Evolutionary conservation across 1,284 basidiomycete genomes (phyloP).

Genomic region (Macrocystidia cucumis): DNA sequence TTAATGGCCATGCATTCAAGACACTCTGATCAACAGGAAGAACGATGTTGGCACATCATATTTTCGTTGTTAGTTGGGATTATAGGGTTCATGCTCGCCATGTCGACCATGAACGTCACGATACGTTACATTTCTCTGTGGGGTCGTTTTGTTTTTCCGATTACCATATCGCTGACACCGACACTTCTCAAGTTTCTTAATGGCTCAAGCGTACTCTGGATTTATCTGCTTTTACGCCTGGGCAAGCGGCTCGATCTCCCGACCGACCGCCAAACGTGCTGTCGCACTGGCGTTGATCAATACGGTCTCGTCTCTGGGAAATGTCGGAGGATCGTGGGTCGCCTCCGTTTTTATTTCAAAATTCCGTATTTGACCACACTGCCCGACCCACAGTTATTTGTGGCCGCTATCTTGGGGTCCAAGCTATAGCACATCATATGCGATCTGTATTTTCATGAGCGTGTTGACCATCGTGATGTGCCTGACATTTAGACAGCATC

Average conservation of each 20-base stretch:
- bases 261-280: slow-evolving; percentile 68
- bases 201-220: slow-evolving; percentile 68
- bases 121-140: slow-evolving; percentile 70
- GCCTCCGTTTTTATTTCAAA: not conserved
- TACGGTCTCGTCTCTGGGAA: slow-evolving; percentile 66
- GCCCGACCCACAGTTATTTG: slow-evolving; percentile 28
- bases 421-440: slow-evolving; percentile 29
- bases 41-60: slow-evolving; percentile 61
- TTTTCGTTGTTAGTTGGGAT: slow-evolving; percentile 50
- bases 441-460: slow-evolving; percentile 28
- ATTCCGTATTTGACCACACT: not conserved
- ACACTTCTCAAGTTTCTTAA: slow-evolving; percentile 49
- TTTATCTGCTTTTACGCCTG: slow-evolving; percentile 68
- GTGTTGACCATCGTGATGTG: slow-evolving; percentile 44
- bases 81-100: slow-evolving; percentile 69
- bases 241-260: slow-evolving; percentile 62
- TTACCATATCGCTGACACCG: slow-evolving; percentile 1
- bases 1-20: slow-evolving; percentile 20
- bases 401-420: slow-evolving; percentile 34
- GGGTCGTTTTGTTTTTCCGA: slow-evolving; percentile 19
- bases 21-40: slow-evolving; percentile 64
- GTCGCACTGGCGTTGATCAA: slow-evolving; percentile 72
- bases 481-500: slow-evolving; percentile 42
- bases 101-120: slow-evolving; percentile 57
- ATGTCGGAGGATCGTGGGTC: slow-evolving; percentile 68